Evolutionary conservation across 2,329 filamentous ascomycete species (phyloP), one percentile per base, ranked within the genome.

Genomic region (Fusarium algeriense): DNA sequence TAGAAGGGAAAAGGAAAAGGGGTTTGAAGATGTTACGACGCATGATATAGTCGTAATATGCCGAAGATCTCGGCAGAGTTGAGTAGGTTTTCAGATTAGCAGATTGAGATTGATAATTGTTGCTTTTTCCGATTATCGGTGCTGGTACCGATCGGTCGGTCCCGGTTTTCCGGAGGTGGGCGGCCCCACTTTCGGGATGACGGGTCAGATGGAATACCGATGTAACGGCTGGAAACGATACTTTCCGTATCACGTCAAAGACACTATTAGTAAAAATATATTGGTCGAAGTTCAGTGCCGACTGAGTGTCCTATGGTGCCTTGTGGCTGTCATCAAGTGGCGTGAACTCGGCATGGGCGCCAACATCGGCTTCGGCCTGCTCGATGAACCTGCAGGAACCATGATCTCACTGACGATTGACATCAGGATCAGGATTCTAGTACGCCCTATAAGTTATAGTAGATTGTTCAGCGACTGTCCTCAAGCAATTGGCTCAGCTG

Each of bases 371-470:
- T 44, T 44, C 34, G 37, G 37, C 34, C 64, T 65, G 54, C 49
- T 48, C 34, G 38, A 59, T 59, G 64, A 70, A 62, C 44, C 49
- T 28, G 69, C 26, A 57, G 64, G 41, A 57, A 62, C 48, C 26
- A 45, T 26, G 30, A 23, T 40, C 43, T 19, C 2, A 30, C 37
- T 20, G 17, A 38, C 17, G 20, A n/a, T 9, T 32, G 15, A 12
- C n/a, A 34, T 20, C 1, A 13, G 17, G 17, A 30, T 14, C 23
- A 8, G 40, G 43, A 28, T 46, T 13, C 43, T 26, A 26, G 58
- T 50, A 48, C 20, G 19, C 38, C 26, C 26, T 23, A 11, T 9
- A 12, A 49, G 11, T 14, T 28, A 11, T 38, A n/a, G 26, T 49
- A 32, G 1, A n/a, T 46, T 8, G 8, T 40, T 10, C 4, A 26